Base-by-base conservation (phyloP, 495 filamentous ascomycete species). In the Aspergillus heteromorphus region DNA sequence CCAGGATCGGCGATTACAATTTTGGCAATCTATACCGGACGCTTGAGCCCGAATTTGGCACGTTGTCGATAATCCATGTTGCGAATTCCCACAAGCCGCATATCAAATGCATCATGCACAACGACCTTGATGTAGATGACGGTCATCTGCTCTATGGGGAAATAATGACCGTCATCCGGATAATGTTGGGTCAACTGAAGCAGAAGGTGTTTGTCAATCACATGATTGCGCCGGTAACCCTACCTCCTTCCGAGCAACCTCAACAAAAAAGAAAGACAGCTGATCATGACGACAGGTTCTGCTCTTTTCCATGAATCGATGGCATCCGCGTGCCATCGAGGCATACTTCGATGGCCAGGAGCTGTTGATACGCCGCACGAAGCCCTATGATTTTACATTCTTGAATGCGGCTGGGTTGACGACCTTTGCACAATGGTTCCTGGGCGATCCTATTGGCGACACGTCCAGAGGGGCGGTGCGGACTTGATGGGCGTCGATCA, bases 261-360 rank as follows among this genome's bases (percentile, higher is more conserved):
- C 18, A 8, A 40, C 5, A 25, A 4, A 29, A n/a, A 54, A 45
- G n/a, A n/a, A n/a, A n/a, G n/a, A n/a, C n/a, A 23, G 42, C 42
- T 29, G 29, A 36, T 51, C 19, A 49, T 38, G 18, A 20, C 18
- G 27, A 0, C n/a, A 57, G 55, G 49, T 53, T n/a, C 31, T 57
- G 41, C n/a, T 57, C 8, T 27, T 57, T 40, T 57, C 55, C 0
- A 6, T 60, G 27, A 41, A 48, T 14, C 47, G 30, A 19, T 43
- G 17, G 31, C 48, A 57, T 45, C 40, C 58, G 9, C 53, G 49
- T 17, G 40, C 53, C 14, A 50, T 60, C 20, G 58, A 60, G 43
- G 58, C 53, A 14, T 57, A 60, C 34, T 60, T 60, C 54, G 49
- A 60, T 52, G 58, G 54, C 43, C 17, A 43, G 16, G 30, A 51